Base-by-base conservation (phyloP, 2,329 filamentous ascomycete species). In the Aotearoamyces nothofagi region DNA sequence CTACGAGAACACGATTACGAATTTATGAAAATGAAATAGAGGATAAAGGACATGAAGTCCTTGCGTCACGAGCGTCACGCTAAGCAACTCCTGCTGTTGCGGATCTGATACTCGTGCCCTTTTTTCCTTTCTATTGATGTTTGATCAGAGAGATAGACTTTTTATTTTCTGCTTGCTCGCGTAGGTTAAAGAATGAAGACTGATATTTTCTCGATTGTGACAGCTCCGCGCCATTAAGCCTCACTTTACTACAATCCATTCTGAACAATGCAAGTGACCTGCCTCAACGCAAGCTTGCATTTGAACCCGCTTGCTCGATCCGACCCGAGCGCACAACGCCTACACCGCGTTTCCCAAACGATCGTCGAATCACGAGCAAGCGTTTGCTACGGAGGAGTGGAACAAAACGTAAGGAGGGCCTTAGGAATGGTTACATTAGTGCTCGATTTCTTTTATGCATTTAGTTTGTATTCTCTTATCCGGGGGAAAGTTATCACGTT, bases 171-270 rank as follows among this genome's bases (percentile, higher is more conserved):
- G n/a, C n/a, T n/a, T n/a, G n/a, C n/a, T 20, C 19, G 7, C 19
- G 19, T 8, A 20, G 19, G 19, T 7, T 29, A 29, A 38, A 43
- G 42, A 47, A 45, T 39, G 16, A 41, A 40, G 40, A 46, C 45
- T 48, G 41, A 48, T 47, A 28, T 34, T 39, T 36, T 26, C n/a
- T 19, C 29, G 30, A 23, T 27, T 39, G 39, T 39, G 37, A 41
- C 36, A 46, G 43, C 41, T 43, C 32, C 30, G 30, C 42, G 39
- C 32, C 31, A 41, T 24, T 40, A 44, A 39, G 32, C 15, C 19
- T n/a, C n/a, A n/a, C n/a, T n/a, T n/a, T n/a, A n/a, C 19, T n/a
- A 20, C 19, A 20, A 20, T 20, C 19, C n/a, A 8, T 20, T 20
- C 19, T n/a, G 19, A 17, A 16, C 24, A 28, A 34, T 42, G 36